These are phyloP conservation scores for Penicillium pulvis DNA, from an alignment of 495 filamentous ascomycete genomes.

Conservation along the genomic window DNA sequence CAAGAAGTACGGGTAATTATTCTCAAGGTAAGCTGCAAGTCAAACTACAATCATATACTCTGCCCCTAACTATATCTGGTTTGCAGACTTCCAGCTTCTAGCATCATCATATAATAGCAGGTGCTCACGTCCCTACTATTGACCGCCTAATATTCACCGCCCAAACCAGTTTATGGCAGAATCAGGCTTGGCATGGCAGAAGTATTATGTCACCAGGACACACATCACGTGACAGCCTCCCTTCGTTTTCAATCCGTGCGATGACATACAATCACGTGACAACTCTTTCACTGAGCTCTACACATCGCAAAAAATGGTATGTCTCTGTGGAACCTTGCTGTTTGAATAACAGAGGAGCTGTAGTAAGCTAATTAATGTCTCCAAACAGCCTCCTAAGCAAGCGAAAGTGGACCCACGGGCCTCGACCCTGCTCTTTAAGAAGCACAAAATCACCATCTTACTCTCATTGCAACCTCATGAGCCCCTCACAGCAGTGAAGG, in stretches of 20 bases:
- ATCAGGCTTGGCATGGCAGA: too few species aligned
- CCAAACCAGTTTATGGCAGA: too few species aligned
- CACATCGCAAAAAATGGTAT: slow-evolving; percentile 21
- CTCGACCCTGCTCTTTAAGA: slow-evolving; percentile 75
- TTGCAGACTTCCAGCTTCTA: not conserved
- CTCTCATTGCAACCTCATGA: slow-evolving; percentile 65
- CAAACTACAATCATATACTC: not conserved
- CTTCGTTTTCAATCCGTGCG: not conserved
- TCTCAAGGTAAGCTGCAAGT: not conserved
- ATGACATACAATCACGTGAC: not conserved
- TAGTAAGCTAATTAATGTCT: not conserved
- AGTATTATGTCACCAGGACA: too few species aligned
- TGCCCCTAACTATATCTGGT: not conserved
- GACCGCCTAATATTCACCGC: not conserved
- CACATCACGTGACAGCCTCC: not conserved
- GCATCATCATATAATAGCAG: not conserved
- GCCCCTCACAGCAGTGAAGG: slow-evolving; percentile 61
- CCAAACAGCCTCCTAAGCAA: slow-evolving; percentile 25
- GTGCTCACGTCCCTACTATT: not conserved
- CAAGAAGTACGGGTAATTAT: not conserved
- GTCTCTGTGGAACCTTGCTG: not conserved
- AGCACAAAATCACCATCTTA: slow-evolving; percentile 75
- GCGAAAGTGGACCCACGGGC: slow-evolving; percentile 38
- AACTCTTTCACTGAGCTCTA: not conserved
- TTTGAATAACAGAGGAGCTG: too few species aligned